These are phyloP conservation scores for Sophora flavescens DNA, from an alignment of 306 rosid genomes.

Conservation along the genomic window DNA sequence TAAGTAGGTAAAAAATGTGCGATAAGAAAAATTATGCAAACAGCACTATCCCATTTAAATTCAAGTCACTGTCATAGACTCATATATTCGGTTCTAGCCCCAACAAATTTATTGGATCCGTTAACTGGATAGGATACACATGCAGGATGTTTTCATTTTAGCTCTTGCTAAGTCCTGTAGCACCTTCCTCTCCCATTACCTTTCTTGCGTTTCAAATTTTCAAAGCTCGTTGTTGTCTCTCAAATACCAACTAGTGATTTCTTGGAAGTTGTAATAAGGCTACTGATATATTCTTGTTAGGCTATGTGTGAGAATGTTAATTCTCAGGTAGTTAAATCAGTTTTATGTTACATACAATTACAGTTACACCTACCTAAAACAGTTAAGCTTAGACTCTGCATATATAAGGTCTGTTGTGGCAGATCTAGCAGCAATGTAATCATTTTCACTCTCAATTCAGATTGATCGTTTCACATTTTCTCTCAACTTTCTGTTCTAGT, in stretches of 20 bases:
- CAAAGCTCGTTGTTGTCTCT: not conserved
- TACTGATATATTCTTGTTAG: too few relatives aligned
- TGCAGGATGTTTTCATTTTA: not conserved
- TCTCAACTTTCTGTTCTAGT: too few relatives aligned
- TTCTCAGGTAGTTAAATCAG: too few relatives aligned
- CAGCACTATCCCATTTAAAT: not conserved
- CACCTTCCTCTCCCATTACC: not conserved
- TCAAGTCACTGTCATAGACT: too few relatives aligned
- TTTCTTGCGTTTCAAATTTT: not conserved
- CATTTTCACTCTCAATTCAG: too few relatives aligned
- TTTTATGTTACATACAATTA: too few relatives aligned
- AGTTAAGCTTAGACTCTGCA: too few relatives aligned
- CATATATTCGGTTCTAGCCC: not conserved
- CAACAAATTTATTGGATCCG: not conserved
- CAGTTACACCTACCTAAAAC: too few relatives aligned
- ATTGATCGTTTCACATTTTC: too few relatives aligned
- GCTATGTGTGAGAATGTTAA: too few relatives aligned
- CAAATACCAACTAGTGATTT: not conserved
- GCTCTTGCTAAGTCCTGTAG: not conserved
- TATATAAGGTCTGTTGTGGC: too few relatives aligned
- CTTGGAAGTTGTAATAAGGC: not conserved
- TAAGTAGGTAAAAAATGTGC: not conserved
- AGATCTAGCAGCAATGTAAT: too few relatives aligned
- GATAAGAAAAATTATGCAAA: not conserved
- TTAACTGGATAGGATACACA: not conserved